Evolutionary conservation across 768 basidiomycete genomes (phyloP), one percentile per base, ranked within the genome.

Genomic region (Calocybe gangraenosa): DNA sequence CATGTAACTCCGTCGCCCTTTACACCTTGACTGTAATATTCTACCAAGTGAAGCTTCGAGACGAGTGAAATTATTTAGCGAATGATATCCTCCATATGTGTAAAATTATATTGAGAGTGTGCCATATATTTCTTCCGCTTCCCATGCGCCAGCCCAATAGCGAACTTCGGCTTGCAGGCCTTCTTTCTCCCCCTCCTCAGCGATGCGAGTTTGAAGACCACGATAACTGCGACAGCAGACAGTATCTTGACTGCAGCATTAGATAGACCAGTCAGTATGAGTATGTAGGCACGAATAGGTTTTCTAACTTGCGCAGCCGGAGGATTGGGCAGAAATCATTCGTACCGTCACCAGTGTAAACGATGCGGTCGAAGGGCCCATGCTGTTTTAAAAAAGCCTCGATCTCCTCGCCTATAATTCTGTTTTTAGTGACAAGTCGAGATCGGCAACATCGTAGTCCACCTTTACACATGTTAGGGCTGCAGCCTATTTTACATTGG

Each of bases 401-500:
- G n/a, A 99, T 74, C 61, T 99, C 96, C 50, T 90, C 85, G n/a
- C 95, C 94, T 92, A 54, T n/a, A n/a, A n/a, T n/a, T n/a, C n/a
- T n/a, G n/a, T n/a, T n/a, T n/a, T 3, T 23, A 23, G 17, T 45
- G 32, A 21, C n/a, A 14, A 13, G 11, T 34, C 25, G 37, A 8
- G 4, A 37, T 22, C 22, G 7, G 19, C 21, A 23, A 19, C 15
- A 14, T 14, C n/a, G 17, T 43, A 28, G 53, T 61, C 33, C 15
- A 83, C 91, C 92, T 73, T 99, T 99, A 74, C 96, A 99, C 94
- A 99, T 96, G 71, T 99, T 98, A 11, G 84, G 79, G 46, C 84
- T 83, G 70, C 96, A 99, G 5, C 95, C 95, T 41, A 95, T 75
- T 35, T 69, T 70, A 66, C 96, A 99, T 6, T 58, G 60, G 63